Evolutionary conservation across 2,329 filamentous ascomycete species (phyloP), one percentile per base, ranked within the genome.

Genomic region (Verticillium klebahnii): DNA sequence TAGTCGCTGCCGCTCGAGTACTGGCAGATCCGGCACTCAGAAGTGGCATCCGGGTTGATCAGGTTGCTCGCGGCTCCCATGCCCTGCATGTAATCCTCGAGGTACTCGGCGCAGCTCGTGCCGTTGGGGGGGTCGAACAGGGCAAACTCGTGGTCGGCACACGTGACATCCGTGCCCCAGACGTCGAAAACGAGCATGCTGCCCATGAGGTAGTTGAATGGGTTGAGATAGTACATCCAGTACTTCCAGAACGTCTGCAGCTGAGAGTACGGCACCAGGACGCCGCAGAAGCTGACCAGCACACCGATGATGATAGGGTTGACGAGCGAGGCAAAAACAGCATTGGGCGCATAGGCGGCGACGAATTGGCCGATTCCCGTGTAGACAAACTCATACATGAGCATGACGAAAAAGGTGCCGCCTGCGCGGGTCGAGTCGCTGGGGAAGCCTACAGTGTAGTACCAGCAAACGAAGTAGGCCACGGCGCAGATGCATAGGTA

Each of bases 261-360:
- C 31, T 82, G 80, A 0, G 68, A 68, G 65, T 88, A 91, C 0
- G 89, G 89, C 0, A 92, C 89, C 5, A 92, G 78, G 1, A 93
- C 88, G 64, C 90, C 90, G 67, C 89, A 92, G 77, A 93, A 93
- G 1, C 83, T 84, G 9, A 91, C 81, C 2, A 92, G 77, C 50
- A 86, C 72, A 69, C 81, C 79, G 61, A 88, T 74, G 12, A 87
- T 59, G 0, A 88, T 69, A 0, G 84, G 84, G 65, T 87, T 87
- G 63, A 81, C 79, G 5, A 88, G 76, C 0, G 83, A 76, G 0
- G 85, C 85, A 55, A 87, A 86, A 12, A 85, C 80, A 37, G 80
- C 84, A 64, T 85, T 87, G 0, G 85, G 85, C 0, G 85, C 82
- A 63, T 87, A 88, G 1, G 86, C 85, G 0, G 85, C 84, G n/a